Percentiles rank a stretch among this genome's conserved stretches.
These are phyloP conservation scores for Acorus calamus DNA, from an alignment of 106 monocot species.

Conservation along the genomic window DNA sequence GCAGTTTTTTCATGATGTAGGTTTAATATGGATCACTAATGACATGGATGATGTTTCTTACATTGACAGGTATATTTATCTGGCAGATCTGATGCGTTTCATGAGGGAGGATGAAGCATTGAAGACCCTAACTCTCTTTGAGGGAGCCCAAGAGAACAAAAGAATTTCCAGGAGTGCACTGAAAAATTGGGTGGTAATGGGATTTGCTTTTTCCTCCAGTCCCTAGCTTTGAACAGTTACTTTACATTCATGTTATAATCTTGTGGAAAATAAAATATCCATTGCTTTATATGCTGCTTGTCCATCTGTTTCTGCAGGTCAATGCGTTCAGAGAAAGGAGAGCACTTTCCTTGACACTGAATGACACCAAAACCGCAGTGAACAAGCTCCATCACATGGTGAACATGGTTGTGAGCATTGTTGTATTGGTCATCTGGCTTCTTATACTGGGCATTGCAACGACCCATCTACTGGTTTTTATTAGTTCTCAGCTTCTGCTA, in stretches of 20 bases:
- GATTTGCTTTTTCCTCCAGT: neutral
- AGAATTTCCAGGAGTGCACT: conserved; percentile 54
- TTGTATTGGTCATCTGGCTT: conserved; percentile 66
- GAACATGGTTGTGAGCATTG: conserved; percentile 47
- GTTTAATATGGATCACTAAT: too few species aligned
- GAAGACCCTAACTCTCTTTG: conserved; percentile 58
- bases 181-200: conserved; percentile 85
- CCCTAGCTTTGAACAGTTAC: neutral
- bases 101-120: conserved; percentile 73
- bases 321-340: conserved; percentile 78
- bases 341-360: conserved; percentile 69
- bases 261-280: too few species aligned
- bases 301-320: conserved; percentile 30
- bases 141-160: conserved; percentile 42
- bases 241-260: too few species aligned
- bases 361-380: conserved; percentile 91
- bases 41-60: too few species aligned
- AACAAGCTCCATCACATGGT: conserved; percentile 84
- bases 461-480: conserved; percentile 53
- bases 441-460: conserved; percentile 63
- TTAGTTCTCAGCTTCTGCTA: conserved; percentile 67
- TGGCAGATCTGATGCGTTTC: conserved; percentile 72
- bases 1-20: too few species aligned
- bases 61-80: conserved; percentile 57
- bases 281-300: neutral